These are phyloP conservation scores for Schizopora paradoxa DNA, from an alignment of 1,284 basidiomycete species.

Conservation along the genomic window DNA sequence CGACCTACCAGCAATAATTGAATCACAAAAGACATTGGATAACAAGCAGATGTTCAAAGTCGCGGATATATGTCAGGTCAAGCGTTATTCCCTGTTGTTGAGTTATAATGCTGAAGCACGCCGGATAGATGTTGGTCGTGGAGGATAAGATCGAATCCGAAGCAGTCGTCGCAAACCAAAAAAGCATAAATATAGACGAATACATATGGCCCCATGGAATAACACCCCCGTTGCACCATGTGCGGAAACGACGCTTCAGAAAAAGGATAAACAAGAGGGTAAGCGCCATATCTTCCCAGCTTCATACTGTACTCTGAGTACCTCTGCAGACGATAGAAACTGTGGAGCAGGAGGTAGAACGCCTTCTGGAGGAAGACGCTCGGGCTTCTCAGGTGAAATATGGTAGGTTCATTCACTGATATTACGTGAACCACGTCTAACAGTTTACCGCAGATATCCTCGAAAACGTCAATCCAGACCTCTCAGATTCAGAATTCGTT, in stretches of 20 bases:
- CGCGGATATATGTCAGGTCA: conserved; percentile 93
- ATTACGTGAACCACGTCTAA: conserved; percentile 2
- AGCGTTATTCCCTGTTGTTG: conserved; percentile 13
- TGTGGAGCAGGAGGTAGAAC: conserved; percentile 94
- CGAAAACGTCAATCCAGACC: conserved; percentile 80
- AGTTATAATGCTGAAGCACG: conserved; percentile 15
- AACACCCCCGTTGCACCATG: conserved; percentile 89
- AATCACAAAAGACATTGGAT: conserved; percentile 95
- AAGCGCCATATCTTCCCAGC: conserved; percentile 23
- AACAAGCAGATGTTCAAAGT: conserved; percentile 98
- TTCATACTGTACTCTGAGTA: conserved; percentile 14
- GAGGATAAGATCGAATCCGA: conserved; percentile 74
- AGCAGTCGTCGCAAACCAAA: conserved; percentile 49
- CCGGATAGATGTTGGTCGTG: conserved; percentile 77
- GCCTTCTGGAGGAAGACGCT: conserved; percentile 83
- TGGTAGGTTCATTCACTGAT: conserved; percentile 38
- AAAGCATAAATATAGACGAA: conserved; percentile 86
- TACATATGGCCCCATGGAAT: conserved; percentile 98
- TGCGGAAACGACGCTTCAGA: conserved; percentile 89
- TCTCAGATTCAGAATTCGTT: conserved; percentile 84
- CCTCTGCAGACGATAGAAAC: conserved; percentile 81
- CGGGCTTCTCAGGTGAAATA: conserved; percentile 77
- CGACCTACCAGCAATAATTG: conserved; percentile 91
- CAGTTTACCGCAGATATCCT: conserved; percentile 51
- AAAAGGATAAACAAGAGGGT: conserved; percentile 84